Conservation (phyloP, 306 rosid genomes). For the Vicia sativa region DNA sequence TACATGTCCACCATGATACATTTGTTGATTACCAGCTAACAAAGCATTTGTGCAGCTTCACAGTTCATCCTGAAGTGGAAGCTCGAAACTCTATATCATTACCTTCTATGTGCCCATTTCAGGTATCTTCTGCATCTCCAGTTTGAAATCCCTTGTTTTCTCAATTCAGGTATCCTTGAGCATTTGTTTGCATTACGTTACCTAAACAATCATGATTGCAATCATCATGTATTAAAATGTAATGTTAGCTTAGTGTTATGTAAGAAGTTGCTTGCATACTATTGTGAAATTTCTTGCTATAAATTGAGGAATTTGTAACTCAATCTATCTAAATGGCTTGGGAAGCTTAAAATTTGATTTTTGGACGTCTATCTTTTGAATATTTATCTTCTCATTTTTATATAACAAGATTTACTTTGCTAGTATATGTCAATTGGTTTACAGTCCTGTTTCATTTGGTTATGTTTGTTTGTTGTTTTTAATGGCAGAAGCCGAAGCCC, state of each 20-base stretch:
- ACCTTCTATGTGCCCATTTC: slow-evolving; percentile 78
- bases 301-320: slow-evolving; percentile 2
- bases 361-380: slow-evolving; percentile 26
- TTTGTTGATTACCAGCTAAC: slow-evolving; percentile 33
- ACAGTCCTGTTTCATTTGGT: slow-evolving; percentile 22
- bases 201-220: slow-evolving; percentile 14
- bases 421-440: slow-evolving; percentile 2
- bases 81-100: slow-evolving; percentile 77
- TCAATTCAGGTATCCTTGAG: slow-evolving; percentile 7
- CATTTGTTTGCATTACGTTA: neutral
- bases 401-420: slow-evolving; percentile 2
- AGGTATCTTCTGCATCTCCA: slow-evolving; percentile 47
- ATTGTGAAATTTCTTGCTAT: slow-evolving; percentile 30
- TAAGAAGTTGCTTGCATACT: slow-evolving; percentile 31
- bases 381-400: slow-evolving; percentile 27
- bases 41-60: slow-evolving; percentile 62
- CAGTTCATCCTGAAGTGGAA: slow-evolving; percentile 87
- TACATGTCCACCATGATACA: slow-evolving; percentile 5
- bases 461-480: slow-evolving; percentile 34
- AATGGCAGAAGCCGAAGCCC: slow-evolving; percentile 58
- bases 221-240: slow-evolving; percentile 26
- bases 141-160: slow-evolving; percentile 32
- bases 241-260: slow-evolving; percentile 6
- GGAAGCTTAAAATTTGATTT: slow-evolving; percentile 28
- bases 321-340: slow-evolving; percentile 20